Evolutionary conservation across 225 moss, liverwort and hornwort genomes (phyloP), one percentile per base, ranked within the genome.

Genomic region (Sphagnum contortum): DNA sequence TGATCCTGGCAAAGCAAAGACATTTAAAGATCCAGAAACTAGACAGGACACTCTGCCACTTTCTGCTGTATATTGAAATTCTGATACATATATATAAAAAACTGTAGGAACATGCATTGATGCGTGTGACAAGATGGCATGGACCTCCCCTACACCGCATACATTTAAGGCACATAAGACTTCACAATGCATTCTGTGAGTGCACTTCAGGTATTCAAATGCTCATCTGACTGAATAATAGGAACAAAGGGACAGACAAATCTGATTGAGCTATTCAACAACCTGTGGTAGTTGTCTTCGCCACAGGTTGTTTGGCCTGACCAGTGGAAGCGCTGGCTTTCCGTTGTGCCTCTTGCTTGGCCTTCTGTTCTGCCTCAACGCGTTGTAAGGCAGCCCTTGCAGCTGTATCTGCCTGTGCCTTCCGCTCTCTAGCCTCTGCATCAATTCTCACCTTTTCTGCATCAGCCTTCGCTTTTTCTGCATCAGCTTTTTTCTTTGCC

Each of bases 301-400:
- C 3, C 6, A 56, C 55, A 6, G 66, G 48, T 57, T 61, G 47
- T 9, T 52, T 65, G 52, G 49, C 14, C 4, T 60, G 51, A 44
- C 47, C 44, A 52, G 61, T 67, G 13, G 60, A 49, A 58, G 68
- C 63, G 5, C 66, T 81, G 3, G 71, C 70, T 57, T 68, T 80
- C 58, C 69, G 71, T 51, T 74, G 73, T 45, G 77, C 74, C 56
- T 81, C 87, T 67, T 74, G 69, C 73, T 85, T 92, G 7, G 63
- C 69, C 74, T 87, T 86, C 10, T 62, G 79, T 60, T 81, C 81
- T 47, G 48, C 69, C 56, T 81, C 77, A 73, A 78, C 83, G 65
- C 91, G 86, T 68, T 83, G 88, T 59, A 81, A 63, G 44, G 92
- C 96, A 57, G 92, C 95, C 66, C 81, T 83, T 51, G 91, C 89